These are phyloP conservation scores for Fraxinus angustifolia DNA, from an alignment of 305 asterid genomes.

Conservation along the genomic window DNA sequence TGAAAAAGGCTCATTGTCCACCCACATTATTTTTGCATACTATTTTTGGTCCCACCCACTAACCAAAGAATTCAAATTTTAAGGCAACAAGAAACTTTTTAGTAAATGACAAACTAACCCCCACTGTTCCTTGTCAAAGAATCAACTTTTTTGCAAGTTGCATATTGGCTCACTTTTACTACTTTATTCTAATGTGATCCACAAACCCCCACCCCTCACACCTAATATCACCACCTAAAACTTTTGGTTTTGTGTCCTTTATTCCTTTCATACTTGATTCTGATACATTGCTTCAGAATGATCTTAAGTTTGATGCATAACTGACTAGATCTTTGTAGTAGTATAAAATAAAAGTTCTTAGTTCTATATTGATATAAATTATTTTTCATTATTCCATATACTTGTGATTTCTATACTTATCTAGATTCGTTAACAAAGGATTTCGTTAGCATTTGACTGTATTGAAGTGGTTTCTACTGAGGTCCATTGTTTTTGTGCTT, in stretches of 20 bases:
- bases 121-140: conserved; percentile 28
- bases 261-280: not conserved
- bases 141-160: conserved; percentile 31
- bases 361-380: not conserved
- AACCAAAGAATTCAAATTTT: conserved; percentile 15
- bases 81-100: conserved; percentile 21
- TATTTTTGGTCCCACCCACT: conserved; percentile 14
- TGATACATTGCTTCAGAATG: not conserved
- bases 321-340: not conserved
- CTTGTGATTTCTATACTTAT: not conserved
- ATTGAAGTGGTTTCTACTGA: not conserved
- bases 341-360: not conserved
- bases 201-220: not conserved
- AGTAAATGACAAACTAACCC: conserved; percentile 32
- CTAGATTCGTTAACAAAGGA: not conserved
- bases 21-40: conserved; percentile 18
- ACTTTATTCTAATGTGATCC: conserved; percentile 23
- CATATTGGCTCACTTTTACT: conserved; percentile 28
- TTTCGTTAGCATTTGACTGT: not conserved
- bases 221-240: not conserved
- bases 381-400: not conserved
- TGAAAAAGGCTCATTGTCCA: conserved; percentile 19
- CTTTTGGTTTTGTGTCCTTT: not conserved
- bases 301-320: not conserved
- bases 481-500: not conserved